Percentiles rank a stretch among this genome's conserved stretches.
Conservation (phyloP, 2,329 filamentous ascomycete species). For the Didymella exigua region DNA sequence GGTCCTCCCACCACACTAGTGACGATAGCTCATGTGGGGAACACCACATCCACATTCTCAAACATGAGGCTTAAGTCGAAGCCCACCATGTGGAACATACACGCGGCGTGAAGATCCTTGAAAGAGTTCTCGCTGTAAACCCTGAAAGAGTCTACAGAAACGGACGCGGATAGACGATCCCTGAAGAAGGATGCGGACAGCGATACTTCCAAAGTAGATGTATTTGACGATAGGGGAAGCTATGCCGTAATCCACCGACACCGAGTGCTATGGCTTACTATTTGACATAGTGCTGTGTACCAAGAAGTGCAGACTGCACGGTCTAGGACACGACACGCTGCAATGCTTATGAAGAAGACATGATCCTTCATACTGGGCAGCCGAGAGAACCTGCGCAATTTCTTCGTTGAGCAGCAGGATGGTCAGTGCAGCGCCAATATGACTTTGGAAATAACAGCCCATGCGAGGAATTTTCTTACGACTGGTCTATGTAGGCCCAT, state of each 20-base stretch:
- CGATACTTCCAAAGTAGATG: not conserved
- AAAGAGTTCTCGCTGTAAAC: not conserved
- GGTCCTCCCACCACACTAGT: conserved; percentile 7
- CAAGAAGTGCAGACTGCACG: not conserved
- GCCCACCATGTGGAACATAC: not conserved
- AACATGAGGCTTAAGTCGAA: conserved; percentile 4
- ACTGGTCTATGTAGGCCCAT: conserved; percentile 9
- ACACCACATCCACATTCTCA: conserved; percentile 11
- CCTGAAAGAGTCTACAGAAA: not conserved
- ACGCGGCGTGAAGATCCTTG: conserved; percentile 3
- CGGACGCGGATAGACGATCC: not conserved
- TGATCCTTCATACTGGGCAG: not conserved
- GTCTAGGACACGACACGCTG: not conserved
- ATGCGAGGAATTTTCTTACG: not conserved
- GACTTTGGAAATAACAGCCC: not conserved
- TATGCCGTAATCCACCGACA: conserved; percentile 6
- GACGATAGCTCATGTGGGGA: conserved; percentile 14
- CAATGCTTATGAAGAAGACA: not conserved
- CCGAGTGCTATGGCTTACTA: not conserved
- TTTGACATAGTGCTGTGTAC: not conserved
- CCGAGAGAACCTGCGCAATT: not conserved
- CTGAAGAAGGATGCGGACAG: not conserved
- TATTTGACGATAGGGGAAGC: not conserved
- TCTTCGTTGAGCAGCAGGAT: not conserved
- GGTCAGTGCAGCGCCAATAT: not conserved